Percentiles rank a stretch among this genome's conserved stretches.
These are phyloP conservation scores for Eucalyptus curtisii DNA, from an alignment of 345 rosid genomes.

Conservation along the genomic window DNA sequence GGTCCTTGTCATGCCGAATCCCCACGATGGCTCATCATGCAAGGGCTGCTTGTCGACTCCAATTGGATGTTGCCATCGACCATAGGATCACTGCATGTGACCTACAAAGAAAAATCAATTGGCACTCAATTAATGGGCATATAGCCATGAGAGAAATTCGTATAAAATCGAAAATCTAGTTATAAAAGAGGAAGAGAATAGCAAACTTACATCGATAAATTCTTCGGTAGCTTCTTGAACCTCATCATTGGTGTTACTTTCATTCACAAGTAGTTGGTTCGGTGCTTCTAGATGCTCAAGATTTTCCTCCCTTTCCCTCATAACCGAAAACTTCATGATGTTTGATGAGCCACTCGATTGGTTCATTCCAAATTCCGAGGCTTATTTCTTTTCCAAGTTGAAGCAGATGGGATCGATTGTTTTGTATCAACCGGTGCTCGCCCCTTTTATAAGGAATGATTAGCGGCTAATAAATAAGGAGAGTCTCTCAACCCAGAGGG, in stretches of 20 bases:
- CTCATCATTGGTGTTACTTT: constrained; percentile 79
- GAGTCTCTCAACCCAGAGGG: not conserved
- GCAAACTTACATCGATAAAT: constrained; percentile 42
- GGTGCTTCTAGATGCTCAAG: constrained; percentile 47
- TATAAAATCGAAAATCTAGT: not conserved
- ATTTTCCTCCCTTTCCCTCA: constrained; percentile 78
- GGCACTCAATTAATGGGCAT: not conserved
- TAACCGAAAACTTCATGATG: constrained; percentile 40
- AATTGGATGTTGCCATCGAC: rapidly evolving
- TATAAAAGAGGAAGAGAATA: not conserved
- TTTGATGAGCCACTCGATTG: constrained; percentile 43
- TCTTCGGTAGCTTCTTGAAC: constrained; percentile 81
- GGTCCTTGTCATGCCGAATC: too few species aligned
- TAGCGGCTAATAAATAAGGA: too few species aligned
- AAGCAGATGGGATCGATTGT: not conserved
- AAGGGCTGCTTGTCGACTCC: too few species aligned
- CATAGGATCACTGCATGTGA: constrained; percentile 12
- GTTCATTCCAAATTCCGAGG: constrained; percentile 65
- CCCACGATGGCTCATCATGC: too few species aligned
- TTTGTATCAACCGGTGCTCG: not conserved
- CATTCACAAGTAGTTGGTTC: constrained; percentile 69
- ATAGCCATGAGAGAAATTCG: not conserved
- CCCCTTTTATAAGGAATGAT: not conserved
- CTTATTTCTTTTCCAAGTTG: constrained; percentile 44
- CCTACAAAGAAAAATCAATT: constrained; percentile 9